phyloP scores from a whole-genome alignment of 768 basidiomycete genomes.

The Kwoniella dendrophila region DNA sequence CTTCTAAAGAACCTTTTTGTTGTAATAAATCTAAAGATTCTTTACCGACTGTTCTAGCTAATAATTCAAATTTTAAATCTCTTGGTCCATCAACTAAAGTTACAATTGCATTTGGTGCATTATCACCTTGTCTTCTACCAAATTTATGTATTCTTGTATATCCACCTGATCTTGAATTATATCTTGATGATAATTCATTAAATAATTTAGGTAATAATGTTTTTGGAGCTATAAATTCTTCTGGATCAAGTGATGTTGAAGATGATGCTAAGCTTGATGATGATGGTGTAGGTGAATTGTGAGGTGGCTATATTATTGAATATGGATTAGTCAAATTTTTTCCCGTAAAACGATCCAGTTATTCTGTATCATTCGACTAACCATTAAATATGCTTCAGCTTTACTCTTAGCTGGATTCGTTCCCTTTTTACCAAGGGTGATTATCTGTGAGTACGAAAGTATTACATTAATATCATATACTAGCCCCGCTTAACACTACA shows the following conservation, averaged over 20 bases:
- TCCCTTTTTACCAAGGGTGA: slow-evolving; percentile 87
- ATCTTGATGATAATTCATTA: slow-evolving; percentile 74
- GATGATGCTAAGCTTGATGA: slow-evolving; percentile 8
- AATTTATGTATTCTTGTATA: slow-evolving; percentile 93
- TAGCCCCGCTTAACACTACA: slow-evolving; percentile 56
- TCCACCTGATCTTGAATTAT: slow-evolving; percentile 79
- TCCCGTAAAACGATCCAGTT: background rate
- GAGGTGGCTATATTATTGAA: slow-evolving; percentile 3
- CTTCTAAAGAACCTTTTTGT: background rate
- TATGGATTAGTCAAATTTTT: background rate
- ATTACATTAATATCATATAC: background rate
- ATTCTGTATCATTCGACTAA: slow-evolving; percentile 30
- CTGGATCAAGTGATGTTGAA: slow-evolving; percentile 56
- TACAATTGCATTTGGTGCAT: slow-evolving; percentile 86
- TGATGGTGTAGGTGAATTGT: slow-evolving; percentile 14
- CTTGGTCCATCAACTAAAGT: slow-evolving; percentile 93
- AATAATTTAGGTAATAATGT: slow-evolving; percentile 75
- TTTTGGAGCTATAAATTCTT: slow-evolving; percentile 59
- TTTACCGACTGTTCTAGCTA: slow-evolving; percentile 82
- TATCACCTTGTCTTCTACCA: slow-evolving; percentile 87
- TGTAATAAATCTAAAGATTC: slow-evolving; percentile 58
- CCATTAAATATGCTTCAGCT: slow-evolving; percentile 77
- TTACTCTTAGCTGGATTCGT: slow-evolving; percentile 68
- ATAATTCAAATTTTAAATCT: slow-evolving; percentile 85
- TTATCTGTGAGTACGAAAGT: slow-evolving; percentile 60